Conservation (phyloP, 1,139 yeast species). For the Pichia sp. region DNA sequence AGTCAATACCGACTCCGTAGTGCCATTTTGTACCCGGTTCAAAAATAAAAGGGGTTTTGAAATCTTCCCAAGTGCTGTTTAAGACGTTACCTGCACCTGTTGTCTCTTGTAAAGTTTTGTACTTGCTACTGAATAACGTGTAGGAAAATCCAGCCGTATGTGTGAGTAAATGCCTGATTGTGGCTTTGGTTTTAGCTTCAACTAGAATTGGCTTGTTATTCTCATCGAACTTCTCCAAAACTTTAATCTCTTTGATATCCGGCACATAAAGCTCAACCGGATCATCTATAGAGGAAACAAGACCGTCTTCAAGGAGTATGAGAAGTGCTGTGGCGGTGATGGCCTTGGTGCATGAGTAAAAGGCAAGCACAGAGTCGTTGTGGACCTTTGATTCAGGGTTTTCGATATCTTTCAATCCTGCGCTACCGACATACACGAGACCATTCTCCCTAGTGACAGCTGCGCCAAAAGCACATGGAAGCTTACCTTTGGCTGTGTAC, state of each 20-base stretch:
- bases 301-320: constrained; percentile 6
- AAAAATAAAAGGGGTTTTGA: constrained; percentile 7
- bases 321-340: constrained; percentile 10
- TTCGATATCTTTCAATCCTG: constrained; percentile 4
- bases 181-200: constrained; percentile 1
- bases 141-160: constrained; percentile 11
- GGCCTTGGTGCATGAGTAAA: constrained; percentile 10
- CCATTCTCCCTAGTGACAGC: constrained; percentile 8
- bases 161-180: constrained; percentile 9
- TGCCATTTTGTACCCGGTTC: constrained; percentile 13
- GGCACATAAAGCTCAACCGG: constrained; percentile 8
- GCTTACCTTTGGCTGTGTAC: background rate
- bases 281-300: constrained; percentile 9
- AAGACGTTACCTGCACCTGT: constrained; percentile 4
- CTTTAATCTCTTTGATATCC: constrained; percentile 4
- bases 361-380: constrained; percentile 5
- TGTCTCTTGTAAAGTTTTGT: constrained; percentile 1
- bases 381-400: background rate
- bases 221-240: constrained; percentile 3
- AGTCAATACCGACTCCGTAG: constrained; percentile 8
- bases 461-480: constrained; percentile 9
- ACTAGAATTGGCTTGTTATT: constrained; percentile 3
- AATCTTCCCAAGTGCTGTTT: constrained; percentile 7
- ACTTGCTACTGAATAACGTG: constrained; percentile 7
- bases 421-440: constrained; percentile 5